Evolutionary conservation across 1,284 basidiomycete genomes (phyloP).

Genomic region (Moesziomyces sp.): DNA sequence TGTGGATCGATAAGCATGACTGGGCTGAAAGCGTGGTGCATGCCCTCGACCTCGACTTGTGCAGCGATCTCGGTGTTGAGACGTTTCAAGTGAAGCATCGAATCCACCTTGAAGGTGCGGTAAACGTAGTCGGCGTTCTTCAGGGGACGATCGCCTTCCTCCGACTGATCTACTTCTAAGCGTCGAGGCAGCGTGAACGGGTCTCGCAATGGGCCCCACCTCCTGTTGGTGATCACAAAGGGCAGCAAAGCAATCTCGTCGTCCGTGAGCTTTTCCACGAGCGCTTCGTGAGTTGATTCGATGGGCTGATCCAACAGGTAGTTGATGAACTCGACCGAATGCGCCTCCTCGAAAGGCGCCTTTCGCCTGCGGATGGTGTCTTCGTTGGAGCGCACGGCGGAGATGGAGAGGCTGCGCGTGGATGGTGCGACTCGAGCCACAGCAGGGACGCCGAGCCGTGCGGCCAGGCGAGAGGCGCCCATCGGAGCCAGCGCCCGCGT

Average conservation of each 20-base stretch:
- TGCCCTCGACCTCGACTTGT: not conserved
- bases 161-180: not conserved
- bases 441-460: not conserved
- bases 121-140: constrained; percentile 15
- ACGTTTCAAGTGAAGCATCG: constrained; percentile 6
- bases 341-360: not conserved
- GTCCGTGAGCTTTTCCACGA: constrained; percentile 11
- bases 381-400: not conserved
- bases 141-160: not conserved
- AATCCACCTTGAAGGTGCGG: constrained; percentile 20
- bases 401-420: not conserved
- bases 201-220: constrained; percentile 2
- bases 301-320: constrained; percentile 4
- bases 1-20: constrained; percentile 14
- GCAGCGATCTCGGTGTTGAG: constrained; percentile 11
- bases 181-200: constrained; percentile 11
- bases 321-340: constrained; percentile 2
- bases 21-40: not conserved
- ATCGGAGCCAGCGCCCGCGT: not conserved
- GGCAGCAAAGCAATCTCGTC: constrained; percentile 2
- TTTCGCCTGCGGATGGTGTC: not conserved
- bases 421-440: not conserved
- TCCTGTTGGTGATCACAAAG: constrained; percentile 8
- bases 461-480: not conserved
- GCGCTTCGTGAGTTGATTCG: constrained; percentile 1